phyloP scores from a whole-genome alignment of 2,329 filamentous ascomycete genomes.

The Herpotrichia juniperi region DNA sequence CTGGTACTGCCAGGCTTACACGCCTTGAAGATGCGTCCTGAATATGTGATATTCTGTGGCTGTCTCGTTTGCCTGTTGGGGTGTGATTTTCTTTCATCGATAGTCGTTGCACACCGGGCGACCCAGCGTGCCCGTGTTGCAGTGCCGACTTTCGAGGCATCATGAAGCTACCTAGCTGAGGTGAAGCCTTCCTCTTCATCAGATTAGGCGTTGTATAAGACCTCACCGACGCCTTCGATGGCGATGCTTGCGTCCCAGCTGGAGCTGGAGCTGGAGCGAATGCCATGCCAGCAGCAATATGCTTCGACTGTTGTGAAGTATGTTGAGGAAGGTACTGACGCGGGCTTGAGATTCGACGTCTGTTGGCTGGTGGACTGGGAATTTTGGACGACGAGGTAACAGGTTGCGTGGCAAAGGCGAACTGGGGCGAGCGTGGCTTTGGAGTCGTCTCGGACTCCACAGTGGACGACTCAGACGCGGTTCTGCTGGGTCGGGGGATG shows the following conservation, averaged over 20 bases:
- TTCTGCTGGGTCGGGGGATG: constrained; percentile 33
- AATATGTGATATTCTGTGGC: constrained; percentile 23
- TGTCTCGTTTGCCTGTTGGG: constrained; percentile 15
- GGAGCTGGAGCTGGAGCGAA: constrained; percentile 10
- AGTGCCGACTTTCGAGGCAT: constrained; percentile 23
- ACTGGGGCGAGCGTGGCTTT: constrained; percentile 4
- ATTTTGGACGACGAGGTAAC: constrained; percentile 29
- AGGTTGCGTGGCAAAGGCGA: constrained; percentile 10
- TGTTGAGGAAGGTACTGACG: constrained; percentile 26
- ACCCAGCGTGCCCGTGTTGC: constrained; percentile 9
- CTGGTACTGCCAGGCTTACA: constrained; percentile 23
- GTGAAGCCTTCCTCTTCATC: constrained; percentile 16
- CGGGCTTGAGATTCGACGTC: constrained; percentile 29
- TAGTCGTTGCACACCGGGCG: neutral
- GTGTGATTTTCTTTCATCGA: constrained; percentile 15
- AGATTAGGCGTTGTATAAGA: constrained; percentile 41
- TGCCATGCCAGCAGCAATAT: constrained; percentile 20
- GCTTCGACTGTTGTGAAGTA: constrained; percentile 23
- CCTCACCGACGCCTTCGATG: constrained; percentile 23
- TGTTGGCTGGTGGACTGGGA: constrained; percentile 28
- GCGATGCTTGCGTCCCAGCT: no score
- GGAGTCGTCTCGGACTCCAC: neutral
- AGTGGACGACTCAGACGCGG: constrained; percentile 13
- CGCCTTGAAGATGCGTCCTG: constrained; percentile 24
- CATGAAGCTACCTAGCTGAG: constrained; percentile 18